These are phyloP conservation scores for Blastocystis sp. DNA, from an alignment of 352 stramenopile genomes.

Conservation along the genomic window DNA sequence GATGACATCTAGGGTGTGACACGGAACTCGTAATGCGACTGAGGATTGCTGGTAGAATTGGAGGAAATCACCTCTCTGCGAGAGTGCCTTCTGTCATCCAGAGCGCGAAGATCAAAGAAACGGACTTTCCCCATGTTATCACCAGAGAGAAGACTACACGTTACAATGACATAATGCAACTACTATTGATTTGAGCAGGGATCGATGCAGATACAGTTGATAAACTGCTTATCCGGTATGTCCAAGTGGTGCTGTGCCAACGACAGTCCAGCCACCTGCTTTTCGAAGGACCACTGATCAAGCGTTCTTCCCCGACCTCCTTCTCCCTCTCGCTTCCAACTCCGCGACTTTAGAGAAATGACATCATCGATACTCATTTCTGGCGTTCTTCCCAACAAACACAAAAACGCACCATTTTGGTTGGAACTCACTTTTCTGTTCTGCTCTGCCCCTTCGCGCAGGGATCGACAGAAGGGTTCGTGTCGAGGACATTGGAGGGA, in stretches of 20 bases:
- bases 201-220: constrained; percentile 52
- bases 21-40: not conserved
- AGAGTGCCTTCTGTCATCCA: constrained; percentile 1
- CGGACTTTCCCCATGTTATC: constrained; percentile 56
- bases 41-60: constrained; percentile 1
- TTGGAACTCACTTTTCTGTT: not conserved
- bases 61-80: constrained; percentile 19
- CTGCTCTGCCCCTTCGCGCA: not conserved
- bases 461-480: not conserved
- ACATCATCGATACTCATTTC: constrained; percentile 16
- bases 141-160: constrained; percentile 32
- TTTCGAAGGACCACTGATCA: not conserved
- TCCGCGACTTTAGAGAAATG: not conserved
- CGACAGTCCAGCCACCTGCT: constrained; percentile 3
- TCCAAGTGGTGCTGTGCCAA: constrained; percentile 18
- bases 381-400: constrained; percentile 23
- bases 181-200: constrained; percentile 48
- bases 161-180: not conserved
- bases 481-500: not conserved
- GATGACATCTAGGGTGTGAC: constrained; percentile 22
- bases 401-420: not conserved
- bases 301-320: not conserved
- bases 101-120: constrained; percentile 43
- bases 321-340: not conserved
- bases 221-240: constrained; percentile 24